Evolutionary conservation across 768 basidiomycete species (phyloP).

Genomic region (Hemileccinum rubropunctum): DNA sequence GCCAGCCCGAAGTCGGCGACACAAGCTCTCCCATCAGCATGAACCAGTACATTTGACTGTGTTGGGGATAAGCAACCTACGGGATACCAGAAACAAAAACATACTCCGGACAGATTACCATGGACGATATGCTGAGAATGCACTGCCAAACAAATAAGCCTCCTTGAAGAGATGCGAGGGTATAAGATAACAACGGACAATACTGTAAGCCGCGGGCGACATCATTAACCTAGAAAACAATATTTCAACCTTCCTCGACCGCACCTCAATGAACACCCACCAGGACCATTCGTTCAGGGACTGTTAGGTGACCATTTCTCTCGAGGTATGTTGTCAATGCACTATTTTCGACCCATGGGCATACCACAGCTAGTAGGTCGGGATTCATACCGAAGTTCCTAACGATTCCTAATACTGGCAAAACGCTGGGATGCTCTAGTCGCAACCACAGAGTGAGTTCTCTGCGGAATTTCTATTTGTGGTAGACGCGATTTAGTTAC

Average conservation of each 20-base stretch:
- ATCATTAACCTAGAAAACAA: background rate
- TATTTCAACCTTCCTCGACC: background rate
- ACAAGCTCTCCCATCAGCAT: background rate
- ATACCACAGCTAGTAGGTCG: background rate
- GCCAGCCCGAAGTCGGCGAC: conserved; percentile 9
- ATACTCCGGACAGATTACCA: background rate
- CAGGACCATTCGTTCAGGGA: background rate
- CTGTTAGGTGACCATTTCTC: background rate
- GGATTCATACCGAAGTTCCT: background rate
- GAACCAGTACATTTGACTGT: conserved; percentile 2
- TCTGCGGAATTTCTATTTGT: background rate
- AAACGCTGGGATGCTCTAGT: background rate
- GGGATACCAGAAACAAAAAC: no score
- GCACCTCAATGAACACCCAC: background rate
- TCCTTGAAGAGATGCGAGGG: no score
- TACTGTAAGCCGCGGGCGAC: background rate
- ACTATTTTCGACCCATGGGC: background rate
- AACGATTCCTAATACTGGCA: background rate
- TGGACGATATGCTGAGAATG: background rate
- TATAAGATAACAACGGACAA: no score
- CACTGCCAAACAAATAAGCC: background rate
- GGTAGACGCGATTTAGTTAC: no score
- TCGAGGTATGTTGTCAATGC: background rate
- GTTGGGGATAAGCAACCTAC: no score
- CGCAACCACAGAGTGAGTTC: background rate